Evolutionary conservation across 805 yeast species (phyloP).

Genomic region (Metschnikowia anglica): DNA sequence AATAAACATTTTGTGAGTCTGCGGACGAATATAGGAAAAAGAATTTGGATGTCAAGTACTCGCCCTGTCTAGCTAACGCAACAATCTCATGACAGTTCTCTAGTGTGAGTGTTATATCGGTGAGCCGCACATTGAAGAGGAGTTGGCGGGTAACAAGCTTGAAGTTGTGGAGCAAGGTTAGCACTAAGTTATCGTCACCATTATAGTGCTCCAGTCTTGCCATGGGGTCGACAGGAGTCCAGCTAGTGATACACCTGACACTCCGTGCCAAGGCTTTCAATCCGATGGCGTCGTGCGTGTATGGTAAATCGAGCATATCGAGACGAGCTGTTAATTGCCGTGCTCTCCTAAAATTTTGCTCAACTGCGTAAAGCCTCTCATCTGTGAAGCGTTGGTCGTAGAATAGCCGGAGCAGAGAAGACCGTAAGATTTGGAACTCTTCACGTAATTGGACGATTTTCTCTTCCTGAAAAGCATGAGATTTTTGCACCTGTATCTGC

Average conservation of each 20-base stretch:
- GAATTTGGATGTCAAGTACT: neutral
- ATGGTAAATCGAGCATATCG: neutral
- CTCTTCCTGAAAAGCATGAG: no score
- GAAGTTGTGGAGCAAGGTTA: conserved; percentile 1
- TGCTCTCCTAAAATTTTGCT: neutral
- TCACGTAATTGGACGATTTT: no score
- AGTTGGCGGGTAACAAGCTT: neutral
- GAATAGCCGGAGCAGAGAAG: no score
- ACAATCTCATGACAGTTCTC: no score
- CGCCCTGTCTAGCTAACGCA: neutral
- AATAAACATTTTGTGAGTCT: neutral
- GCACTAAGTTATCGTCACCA: neutral
- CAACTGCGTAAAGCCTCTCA: neutral
- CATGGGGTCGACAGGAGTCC: neutral
- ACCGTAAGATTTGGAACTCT: no score
- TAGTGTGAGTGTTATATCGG: neutral
- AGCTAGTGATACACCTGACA: neutral
- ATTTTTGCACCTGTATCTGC: neutral
- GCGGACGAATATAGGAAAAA: neutral
- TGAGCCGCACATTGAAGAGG: neutral
- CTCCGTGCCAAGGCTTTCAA: neutral
- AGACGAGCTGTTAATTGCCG: neutral
- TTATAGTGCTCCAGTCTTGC: neutral
- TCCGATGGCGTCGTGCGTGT: neutral
- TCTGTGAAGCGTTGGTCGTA: neutral